phyloP scores from a whole-genome alignment of 2,329 filamentous ascomycete genomes.

The Colletotrichum siamense region DNA sequence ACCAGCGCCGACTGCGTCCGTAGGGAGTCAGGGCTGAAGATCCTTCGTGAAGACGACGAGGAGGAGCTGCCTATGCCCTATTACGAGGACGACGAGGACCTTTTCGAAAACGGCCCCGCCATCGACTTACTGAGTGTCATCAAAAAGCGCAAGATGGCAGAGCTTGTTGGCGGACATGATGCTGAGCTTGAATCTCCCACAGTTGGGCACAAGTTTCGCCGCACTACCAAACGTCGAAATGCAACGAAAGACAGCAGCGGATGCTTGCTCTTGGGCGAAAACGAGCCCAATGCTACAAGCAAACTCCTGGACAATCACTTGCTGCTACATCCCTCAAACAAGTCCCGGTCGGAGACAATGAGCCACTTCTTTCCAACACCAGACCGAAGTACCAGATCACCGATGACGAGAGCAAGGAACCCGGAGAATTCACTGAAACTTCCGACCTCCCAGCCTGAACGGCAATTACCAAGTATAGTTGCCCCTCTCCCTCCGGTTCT shows the following conservation, averaged over 20 bases:
- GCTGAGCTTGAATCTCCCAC: background rate
- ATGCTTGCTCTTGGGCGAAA: background rate
- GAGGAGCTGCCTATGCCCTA: background rate
- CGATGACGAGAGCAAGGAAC: background rate
- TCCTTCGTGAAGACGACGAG: background rate
- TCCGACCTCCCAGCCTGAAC: background rate
- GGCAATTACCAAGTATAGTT: background rate
- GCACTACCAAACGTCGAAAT: background rate
- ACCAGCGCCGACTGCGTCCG: background rate
- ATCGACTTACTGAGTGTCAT: background rate
- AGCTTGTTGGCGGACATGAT: background rate
- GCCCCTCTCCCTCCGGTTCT: conserved; percentile 21
- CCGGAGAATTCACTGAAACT: background rate
- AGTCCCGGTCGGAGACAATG: background rate
- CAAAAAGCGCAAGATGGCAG: background rate
- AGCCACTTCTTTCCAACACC: background rate
- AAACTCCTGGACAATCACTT: conserved; percentile 36
- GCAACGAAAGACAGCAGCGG: background rate
- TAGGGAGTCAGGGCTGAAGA: background rate
- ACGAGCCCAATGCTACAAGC: conserved; percentile 24
- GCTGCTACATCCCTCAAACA: conserved; percentile 33
- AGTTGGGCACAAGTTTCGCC: background rate
- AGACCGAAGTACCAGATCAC: background rate
- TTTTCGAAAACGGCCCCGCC: background rate
- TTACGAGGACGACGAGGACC: background rate